These are phyloP conservation scores for Scheffersomyces coipomensis DNA, from an alignment of 805 yeast genomes.

Conservation along the genomic window DNA sequence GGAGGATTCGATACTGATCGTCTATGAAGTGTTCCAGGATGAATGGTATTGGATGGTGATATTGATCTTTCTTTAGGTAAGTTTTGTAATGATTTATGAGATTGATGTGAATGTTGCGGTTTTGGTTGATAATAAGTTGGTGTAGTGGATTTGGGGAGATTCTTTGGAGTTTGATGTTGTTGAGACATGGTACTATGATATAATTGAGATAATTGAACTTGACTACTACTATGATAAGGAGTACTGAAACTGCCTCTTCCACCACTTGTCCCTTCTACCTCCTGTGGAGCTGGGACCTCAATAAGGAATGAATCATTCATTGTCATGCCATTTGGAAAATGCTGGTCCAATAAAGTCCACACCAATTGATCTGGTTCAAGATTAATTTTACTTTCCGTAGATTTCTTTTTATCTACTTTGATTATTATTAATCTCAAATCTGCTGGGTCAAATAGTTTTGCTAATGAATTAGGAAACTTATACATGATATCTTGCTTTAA, in stretches of 20 bases:
- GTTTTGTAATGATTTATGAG: conserved; percentile 4
- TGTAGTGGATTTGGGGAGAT: neutral
- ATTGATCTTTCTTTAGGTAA: conserved; percentile 22
- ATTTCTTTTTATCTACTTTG: neutral
- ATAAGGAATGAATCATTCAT: conserved; percentile 64
- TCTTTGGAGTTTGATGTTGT: conserved; percentile 1
- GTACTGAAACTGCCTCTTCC: neutral
- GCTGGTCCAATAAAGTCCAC: conserved; percentile 55
- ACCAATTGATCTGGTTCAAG: conserved; percentile 64
- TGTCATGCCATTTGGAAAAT: conserved; percentile 66
- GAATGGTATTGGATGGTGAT: conserved; percentile 18
- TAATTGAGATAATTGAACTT: conserved; percentile 5
- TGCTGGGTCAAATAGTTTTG: conserved; percentile 64
- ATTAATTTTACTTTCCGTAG: neutral
- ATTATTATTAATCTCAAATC: conserved; percentile 48
- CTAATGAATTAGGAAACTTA: conserved; percentile 69
- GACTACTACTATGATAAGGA: conserved; percentile 2
- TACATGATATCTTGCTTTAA: conserved; percentile 61
- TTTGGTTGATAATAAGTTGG: conserved; percentile 23
- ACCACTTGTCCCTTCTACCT: neutral
- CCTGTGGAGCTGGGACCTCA: conserved; percentile 27
- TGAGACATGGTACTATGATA: conserved; percentile 11
- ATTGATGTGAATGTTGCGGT: conserved; percentile 24
- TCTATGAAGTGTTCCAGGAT: conserved; percentile 16
- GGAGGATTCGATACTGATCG: conserved; percentile 34